These are phyloP conservation scores for Malbranchea zuffiana DNA, from an alignment of 2,329 filamentous ascomycete genomes.

Conservation along the genomic window DNA sequence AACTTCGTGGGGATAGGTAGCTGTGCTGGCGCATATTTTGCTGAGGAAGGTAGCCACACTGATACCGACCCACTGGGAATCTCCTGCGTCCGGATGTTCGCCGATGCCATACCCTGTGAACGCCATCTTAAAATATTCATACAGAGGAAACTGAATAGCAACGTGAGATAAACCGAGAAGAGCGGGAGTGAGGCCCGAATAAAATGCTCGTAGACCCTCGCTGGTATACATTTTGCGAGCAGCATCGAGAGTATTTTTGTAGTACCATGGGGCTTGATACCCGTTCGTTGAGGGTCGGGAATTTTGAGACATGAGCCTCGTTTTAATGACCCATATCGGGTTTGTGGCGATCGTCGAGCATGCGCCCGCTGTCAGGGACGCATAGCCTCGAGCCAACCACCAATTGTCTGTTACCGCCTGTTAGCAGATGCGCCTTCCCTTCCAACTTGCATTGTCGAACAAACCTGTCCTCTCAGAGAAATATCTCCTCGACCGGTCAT, in stretches of 20 bases:
- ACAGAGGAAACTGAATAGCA: slow-evolving; percentile 91
- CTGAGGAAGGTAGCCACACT: slow-evolving; percentile 81
- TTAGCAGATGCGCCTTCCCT: slow-evolving; percentile 9
- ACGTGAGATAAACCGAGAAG: slow-evolving; percentile 88
- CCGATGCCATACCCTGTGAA: slow-evolving; percentile 90
- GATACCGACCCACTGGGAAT: slow-evolving; percentile 71
- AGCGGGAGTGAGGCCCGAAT: slow-evolving; percentile 86
- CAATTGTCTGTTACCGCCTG: slow-evolving; percentile 50
- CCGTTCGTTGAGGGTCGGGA: slow-evolving; percentile 34
- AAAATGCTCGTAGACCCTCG: slow-evolving; percentile 83
- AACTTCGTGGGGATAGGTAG: slow-evolving; percentile 95
- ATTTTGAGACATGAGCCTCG: slow-evolving; percentile 88
- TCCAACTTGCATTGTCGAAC: slow-evolving; percentile 14
- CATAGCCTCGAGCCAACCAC: slow-evolving; percentile 72
- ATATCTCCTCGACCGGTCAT: slow-evolving; percentile 74
- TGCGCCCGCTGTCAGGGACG: slow-evolving; percentile 79
- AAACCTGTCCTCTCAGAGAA: slow-evolving; percentile 57
- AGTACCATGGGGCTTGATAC: slow-evolving; percentile 62
- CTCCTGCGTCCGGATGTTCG: slow-evolving; percentile 48
- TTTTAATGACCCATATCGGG: slow-evolving; percentile 99
- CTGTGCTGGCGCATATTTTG: slow-evolving; percentile 86
- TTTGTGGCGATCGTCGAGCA: slow-evolving; percentile 93
- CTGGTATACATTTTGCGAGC: slow-evolving; percentile 90
- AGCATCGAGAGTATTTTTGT: slow-evolving; percentile 78
- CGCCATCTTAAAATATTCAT: slow-evolving; percentile 80